Evolutionary conservation across 176 grass and related monocot genomes (phyloP), one percentile per base, ranked within the genome.

Genomic region (Oryza glumipatula): DNA sequence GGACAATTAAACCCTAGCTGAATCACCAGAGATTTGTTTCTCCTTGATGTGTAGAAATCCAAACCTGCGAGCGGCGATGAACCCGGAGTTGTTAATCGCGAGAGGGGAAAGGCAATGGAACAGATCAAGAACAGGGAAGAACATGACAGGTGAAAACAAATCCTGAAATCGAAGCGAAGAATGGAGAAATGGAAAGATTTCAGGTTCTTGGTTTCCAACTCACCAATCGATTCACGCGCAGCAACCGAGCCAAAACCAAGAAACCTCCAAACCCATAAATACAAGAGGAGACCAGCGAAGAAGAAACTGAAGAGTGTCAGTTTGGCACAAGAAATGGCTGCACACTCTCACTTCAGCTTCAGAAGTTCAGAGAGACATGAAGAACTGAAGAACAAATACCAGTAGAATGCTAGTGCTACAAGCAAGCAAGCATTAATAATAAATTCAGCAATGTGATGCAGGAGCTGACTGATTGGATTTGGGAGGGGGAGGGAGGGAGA

Each of bases 361-460:
- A 66, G 39, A 46, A 46, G 8, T 66, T 11, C 3, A n/a, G 24
- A 1, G 2, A 61, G 54, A 43, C 54, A 26, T 10, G 69, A 80
- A 8, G 83, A 76, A 1, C 48, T 51, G 65, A 76, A 41, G 45
- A 45, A 33, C 19, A 41, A 32, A 16, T 1, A 4, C 10, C 5
- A 3, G 1, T 17, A 14, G 56, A 61, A 61, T 22, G 19, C 56
- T 12, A 38, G 13, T 23, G 13, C 56, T 0, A 33, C 30, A 67
- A 65, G 11, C 48, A 63, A 44, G 56, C 7, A 61, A 32, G 30
- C 30, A 32, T 32, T 32, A 32, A 22, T 15, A 52, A 36, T 44
- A 78, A 60, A 78, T 85, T 48, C 10, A 47, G 82, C 61, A 74
- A 26, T 60, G 70, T 11, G 81, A 35, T 21, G 70, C 65, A 24